phyloP scores from a whole-genome alignment of 148 eudicot species.

The Mesembryanthemum crystallinum region DNA sequence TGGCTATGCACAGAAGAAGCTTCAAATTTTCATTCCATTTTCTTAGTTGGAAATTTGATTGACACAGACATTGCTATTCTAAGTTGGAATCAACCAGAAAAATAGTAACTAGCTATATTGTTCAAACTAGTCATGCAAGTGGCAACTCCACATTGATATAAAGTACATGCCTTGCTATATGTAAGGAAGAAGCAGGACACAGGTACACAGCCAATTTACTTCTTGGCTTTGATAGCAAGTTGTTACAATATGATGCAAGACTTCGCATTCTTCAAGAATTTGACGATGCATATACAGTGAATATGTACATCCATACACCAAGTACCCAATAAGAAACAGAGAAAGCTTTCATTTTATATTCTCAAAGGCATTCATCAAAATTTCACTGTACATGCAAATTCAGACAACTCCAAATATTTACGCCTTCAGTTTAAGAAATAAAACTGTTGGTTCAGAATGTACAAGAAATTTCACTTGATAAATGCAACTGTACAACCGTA shows the following conservation, averaged over 20 bases:
- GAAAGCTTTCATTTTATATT: background rate
- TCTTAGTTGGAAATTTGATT: background rate
- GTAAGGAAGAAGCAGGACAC: background rate
- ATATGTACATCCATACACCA: background rate
- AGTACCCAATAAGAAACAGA: background rate
- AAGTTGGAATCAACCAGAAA: background rate
- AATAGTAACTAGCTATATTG: background rate
- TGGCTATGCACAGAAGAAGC: background rate
- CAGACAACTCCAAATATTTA: slow-evolving; percentile 4
- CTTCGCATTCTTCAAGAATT: background rate
- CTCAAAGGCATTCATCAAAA: slow-evolving; percentile 6
- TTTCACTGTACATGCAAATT: slow-evolving; percentile 11
- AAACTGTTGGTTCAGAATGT: background rate
- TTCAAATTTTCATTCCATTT: background rate
- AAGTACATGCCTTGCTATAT: background rate
- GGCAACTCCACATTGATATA: background rate
- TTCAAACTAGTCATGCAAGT: background rate
- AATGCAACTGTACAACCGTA: slow-evolving; percentile 96
- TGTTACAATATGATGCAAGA: slow-evolving; percentile 1
- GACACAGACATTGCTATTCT: background rate
- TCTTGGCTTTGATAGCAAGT: background rate
- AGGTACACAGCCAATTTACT: background rate
- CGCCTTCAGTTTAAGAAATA: slow-evolving; percentile 7
- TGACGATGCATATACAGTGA: background rate
- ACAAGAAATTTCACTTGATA: slow-evolving; percentile 47